These are phyloP conservation scores for Scheffersomyces coipomensis DNA, from an alignment of 805 yeast species.

Conservation along the genomic window DNA sequence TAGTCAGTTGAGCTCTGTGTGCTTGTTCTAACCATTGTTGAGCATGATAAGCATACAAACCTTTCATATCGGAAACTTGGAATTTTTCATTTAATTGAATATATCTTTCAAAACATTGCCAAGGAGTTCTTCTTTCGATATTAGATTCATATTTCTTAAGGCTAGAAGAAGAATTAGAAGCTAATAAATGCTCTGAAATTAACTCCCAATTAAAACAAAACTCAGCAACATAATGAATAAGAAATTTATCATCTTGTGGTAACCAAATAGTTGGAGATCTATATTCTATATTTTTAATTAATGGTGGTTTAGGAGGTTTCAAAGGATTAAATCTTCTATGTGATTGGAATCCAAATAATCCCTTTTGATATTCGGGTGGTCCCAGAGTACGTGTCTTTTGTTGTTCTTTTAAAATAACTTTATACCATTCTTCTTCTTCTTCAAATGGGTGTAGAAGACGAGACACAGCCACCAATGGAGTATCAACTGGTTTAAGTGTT, in stretches of 20 bases:
- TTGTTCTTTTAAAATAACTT: conserved; percentile 49
- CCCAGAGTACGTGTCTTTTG: conserved; percentile 11
- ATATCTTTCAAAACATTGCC: conserved; percentile 98
- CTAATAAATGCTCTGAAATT: conserved; percentile 76
- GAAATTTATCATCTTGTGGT: conserved; percentile 84
- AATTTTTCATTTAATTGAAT: conserved; percentile 88
- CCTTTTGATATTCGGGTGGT: conserved; percentile 50
- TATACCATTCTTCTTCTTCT: conserved; percentile 61
- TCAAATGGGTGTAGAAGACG: conserved; percentile 64
- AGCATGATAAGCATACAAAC: conserved; percentile 77
- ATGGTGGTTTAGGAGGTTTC: conserved; percentile 91
- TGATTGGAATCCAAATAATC: conserved; percentile 52
- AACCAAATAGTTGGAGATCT: conserved; percentile 95
- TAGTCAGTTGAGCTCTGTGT: conserved; percentile 81
- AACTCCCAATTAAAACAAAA: conserved; percentile 92
- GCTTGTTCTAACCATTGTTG: conserved; percentile 93
- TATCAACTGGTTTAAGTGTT: conserved; percentile 23
- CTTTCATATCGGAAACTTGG: conserved; percentile 83
- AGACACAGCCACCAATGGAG: conserved; percentile 55
- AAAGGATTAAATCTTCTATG: conserved; percentile 59
- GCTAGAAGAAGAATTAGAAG: conserved; percentile 50
- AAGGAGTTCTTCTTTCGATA: conserved; percentile 93
- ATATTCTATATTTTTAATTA: conserved; percentile 71
- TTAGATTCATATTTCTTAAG: conserved; percentile 69
- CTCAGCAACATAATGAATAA: conserved; percentile 79